Base-by-base conservation (phyloP, 306 rosid genomes). In the Pachyrhizus erosus region DNA sequence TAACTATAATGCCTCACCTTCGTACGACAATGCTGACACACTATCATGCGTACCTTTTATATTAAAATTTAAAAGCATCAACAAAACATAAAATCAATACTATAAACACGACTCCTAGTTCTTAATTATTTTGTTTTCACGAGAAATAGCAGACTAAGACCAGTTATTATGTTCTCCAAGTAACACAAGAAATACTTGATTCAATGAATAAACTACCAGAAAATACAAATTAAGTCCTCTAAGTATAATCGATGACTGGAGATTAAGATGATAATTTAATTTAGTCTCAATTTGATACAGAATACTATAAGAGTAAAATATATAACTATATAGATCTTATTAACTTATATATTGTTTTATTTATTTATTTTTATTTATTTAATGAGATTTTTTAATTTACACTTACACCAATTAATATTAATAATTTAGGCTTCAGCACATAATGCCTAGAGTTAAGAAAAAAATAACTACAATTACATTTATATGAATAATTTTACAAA, bases 401-500 rank as follows among this genome's bases (percentile, higher is more conserved):
- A 9, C 64, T 23, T 57, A 7, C 64, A 23, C 3, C 0, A 8
- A 5, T 37, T 57, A 3, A 2, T 14, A 21, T 20, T 74, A 39
- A 13, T 23, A 21, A 75, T 75, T 39, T 3, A 57, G 39, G 9
- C 23, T 24, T 13, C 7, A 60, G 1, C 7, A 55, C 4, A 55
- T 55, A 5, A 58, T 58, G 33, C 7, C 4, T 2, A 43, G 11
- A 2, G 13, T 52, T 1, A 40, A 24, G 4, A 39, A 5, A 60
- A 58, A 26, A 13, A 27, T 61, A 15, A 13, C 58, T 60, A 76
- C 24, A 43, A 9, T 24, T 70, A 37, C 9, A 42, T 40, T 70
- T 0, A 71, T 3, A 17, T 9, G 31, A 61, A 73, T 48, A 31
- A 73, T 73, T 45, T 72, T 71, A 73, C 80, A 73, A 51, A 21